These are phyloP conservation scores for Phalaenopsis hybrid DNA, from an alignment of 116 monocot species.

Conservation along the genomic window DNA sequence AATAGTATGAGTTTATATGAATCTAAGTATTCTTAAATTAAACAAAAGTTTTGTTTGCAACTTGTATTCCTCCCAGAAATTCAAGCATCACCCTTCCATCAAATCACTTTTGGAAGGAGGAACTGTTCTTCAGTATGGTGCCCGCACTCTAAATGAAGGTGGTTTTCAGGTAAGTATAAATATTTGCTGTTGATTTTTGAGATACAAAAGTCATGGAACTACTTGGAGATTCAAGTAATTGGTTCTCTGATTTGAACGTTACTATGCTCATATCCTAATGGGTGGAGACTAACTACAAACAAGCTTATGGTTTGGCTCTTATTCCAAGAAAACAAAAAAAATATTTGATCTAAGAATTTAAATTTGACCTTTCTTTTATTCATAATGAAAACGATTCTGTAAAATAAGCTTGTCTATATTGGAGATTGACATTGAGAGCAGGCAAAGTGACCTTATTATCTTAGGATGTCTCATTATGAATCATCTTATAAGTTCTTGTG, in stretches of 20 bases:
- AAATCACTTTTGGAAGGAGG: slow-evolving; percentile 76
- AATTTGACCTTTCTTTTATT: background rate
- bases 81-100: slow-evolving; percentile 85
- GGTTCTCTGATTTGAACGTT: background rate
- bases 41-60: background rate
- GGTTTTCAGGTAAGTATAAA: slow-evolving; percentile 77
- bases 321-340: too few species aligned
- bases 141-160: slow-evolving; percentile 95
- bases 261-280: background rate
- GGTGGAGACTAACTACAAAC: background rate
- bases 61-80: slow-evolving; percentile 45
- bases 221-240: background rate
- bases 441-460: background rate
- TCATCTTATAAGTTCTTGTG: background rate
- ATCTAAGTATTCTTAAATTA: background rate
- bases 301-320: background rate
- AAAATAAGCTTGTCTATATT: too few species aligned
- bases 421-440: background rate
- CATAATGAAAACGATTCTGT: background rate
- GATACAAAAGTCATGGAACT: background rate
- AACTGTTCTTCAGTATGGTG: slow-evolving; percentile 90
- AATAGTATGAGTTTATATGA: background rate
- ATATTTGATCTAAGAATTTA: background rate
- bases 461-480: background rate
- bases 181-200: slow-evolving; percentile 5